A percentile compares a stretch with the other conserved stretches of the same genome.
phyloP scores from a whole-genome alignment of 1,284 basidiomycete genomes.

The Salmacisia buchloeana region DNA sequence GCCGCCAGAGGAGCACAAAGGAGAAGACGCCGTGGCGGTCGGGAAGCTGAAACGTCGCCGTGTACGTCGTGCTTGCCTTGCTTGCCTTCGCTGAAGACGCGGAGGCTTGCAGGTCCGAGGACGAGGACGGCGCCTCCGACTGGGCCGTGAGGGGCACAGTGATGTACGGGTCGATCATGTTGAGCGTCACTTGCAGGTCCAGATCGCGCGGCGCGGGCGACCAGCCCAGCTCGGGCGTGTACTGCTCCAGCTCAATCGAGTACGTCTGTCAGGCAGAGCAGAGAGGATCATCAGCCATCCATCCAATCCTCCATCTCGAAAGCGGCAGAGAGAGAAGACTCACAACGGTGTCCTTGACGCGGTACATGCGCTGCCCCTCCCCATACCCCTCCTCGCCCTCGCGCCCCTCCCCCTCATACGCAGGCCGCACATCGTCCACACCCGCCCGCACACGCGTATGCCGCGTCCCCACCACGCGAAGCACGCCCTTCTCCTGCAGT shows the following conservation, averaged over 20 bases:
- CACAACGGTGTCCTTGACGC: conserved; percentile 79
- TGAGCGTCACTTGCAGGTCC: conserved; percentile 88
- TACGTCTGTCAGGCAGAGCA: conserved; percentile 59
- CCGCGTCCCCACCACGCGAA: conserved; percentile 69
- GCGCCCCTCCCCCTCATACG: conserved; percentile 39
- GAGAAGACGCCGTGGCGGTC: conserved; percentile 98
- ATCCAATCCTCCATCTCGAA: background rate
- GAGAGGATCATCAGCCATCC: background rate
- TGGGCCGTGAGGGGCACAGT: conserved; percentile 30
- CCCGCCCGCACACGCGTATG: conserved; percentile 65
- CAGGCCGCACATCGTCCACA: conserved; percentile 28
- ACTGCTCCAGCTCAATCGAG: conserved; percentile 66
- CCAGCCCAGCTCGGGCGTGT: conserved; percentile 61
- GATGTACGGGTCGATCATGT: conserved; percentile 77
- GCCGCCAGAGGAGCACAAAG: conserved; percentile 80
- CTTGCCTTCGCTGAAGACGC: conserved; percentile 43
- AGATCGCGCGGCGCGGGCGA: conserved; percentile 64
- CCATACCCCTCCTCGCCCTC: conserved; percentile 51
- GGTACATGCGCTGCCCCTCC: conserved; percentile 59
- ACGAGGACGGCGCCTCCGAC: conserved; percentile 8
- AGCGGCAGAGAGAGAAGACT: conserved; percentile 30
- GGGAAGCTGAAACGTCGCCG: conserved; percentile 73
- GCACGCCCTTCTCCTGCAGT: conserved; percentile 78
- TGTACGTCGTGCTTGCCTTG: conserved; percentile 58
- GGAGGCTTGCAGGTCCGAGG: conserved; percentile 39